Base-by-base conservation (phyloP, 768 basidiomycete species). In the Tulasnella sp. region DNA sequence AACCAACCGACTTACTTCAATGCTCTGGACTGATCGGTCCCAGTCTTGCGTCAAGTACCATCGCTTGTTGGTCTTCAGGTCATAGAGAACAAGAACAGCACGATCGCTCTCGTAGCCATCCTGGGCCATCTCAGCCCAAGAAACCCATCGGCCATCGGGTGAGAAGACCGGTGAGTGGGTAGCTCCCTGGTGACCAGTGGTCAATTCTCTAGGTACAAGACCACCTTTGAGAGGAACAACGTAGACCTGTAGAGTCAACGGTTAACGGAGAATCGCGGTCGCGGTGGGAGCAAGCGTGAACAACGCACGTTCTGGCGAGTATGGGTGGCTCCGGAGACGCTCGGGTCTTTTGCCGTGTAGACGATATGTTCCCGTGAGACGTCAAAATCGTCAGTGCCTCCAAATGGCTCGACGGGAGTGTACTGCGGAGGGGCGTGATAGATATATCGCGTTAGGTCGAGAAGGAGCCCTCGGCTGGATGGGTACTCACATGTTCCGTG, bases 271-370 rank as follows among this genome's bases (percentile, higher is more conserved):
- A 46, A 21, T 36, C 27, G 81, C 68, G 36, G 36, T 1, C 31
- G 36, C 71, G 44, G 19, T 44, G 19, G 9, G 14, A 71, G 52
- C 62, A 42, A 71, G 1, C 39, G 40, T 34, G 75, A 27, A 56
- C 42, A 83, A 58, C 80, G 42, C 56, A 97, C 93, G 82, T 97
- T 92, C 83, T 95, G 93, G 82, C 94, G 94, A 1, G 97, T 98
- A 85, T 98, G 96, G 88, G 88, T 91, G 0, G 96, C 93, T 62
- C 89, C 88, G 18, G 91, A 90, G 24, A 97, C 88, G 77, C 88
- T 83, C 1, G 94, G 93, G 82, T 97, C 52, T 83, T 97, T 96
- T 76, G 95, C 88, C 7, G 95, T 95, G 83, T 97, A 94, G 46
- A 95, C 88, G 77, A 99, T 89, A 79, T 92, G 88, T 10, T 78